Percentiles rank a stretch among this genome's conserved stretches.
phyloP scores from a whole-genome alignment of 352 stramenopile species.

The Phytophthora chlamydospora region DNA sequence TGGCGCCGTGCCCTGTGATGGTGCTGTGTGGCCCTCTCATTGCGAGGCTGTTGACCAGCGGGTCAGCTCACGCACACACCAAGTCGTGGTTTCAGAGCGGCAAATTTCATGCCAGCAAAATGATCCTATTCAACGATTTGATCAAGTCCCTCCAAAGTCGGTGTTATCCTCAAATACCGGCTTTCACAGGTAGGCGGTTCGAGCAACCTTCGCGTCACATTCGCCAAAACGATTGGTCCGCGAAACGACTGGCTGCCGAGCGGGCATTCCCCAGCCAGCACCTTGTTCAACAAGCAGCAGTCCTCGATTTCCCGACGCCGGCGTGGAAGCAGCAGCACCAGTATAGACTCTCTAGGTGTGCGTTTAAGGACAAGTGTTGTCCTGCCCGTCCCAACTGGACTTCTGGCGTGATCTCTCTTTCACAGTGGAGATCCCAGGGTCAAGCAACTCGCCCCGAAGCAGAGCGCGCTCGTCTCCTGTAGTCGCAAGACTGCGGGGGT shows the following conservation, averaged over 20 bases:
- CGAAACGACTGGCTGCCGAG: constrained; percentile 32
- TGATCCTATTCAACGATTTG: no score
- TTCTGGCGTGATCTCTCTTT: constrained; percentile 82
- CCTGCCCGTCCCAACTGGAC: constrained; percentile 64
- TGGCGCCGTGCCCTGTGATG: constrained; percentile 14
- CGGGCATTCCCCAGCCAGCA: neutral
- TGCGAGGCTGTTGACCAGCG: no score
- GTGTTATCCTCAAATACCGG: no score
- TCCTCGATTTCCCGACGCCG: constrained; percentile 23
- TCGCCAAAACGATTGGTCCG: constrained; percentile 11
- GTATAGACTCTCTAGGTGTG: neutral
- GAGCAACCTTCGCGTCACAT: neutral
- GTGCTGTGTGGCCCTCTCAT: constrained; percentile 16
- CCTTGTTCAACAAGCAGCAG: constrained; percentile 1
- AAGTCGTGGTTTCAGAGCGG: constrained; percentile 6
- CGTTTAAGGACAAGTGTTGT: constrained; percentile 5
- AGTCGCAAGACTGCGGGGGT: constrained; percentile 21
- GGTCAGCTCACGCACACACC: neutral
- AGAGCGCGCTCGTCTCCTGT: constrained; percentile 24
- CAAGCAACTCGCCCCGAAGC: constrained; percentile 82
- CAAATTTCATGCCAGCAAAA: constrained; percentile 5
- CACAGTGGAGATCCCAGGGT: constrained; percentile 88
- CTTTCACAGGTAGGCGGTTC: neutral
- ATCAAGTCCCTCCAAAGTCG: no score
- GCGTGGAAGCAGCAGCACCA: neutral